These are phyloP conservation scores for Chytriomyces hyalinus DNA, from an alignment of 192 early-diverging fungal species.

Conservation along the genomic window DNA sequence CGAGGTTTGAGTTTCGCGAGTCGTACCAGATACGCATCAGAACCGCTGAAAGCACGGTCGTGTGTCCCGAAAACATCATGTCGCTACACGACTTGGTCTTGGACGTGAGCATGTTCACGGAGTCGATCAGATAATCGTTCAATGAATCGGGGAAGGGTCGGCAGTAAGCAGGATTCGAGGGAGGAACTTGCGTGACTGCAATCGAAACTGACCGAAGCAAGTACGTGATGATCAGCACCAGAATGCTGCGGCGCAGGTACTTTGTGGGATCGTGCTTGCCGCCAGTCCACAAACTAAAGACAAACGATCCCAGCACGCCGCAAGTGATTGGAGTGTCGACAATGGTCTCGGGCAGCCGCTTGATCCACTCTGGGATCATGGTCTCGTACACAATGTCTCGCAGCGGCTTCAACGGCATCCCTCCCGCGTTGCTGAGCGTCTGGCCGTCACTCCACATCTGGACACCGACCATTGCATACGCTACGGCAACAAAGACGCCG, in stretches of 20 bases:
- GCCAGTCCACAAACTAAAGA: background rate
- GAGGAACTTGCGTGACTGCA: slow-evolving; percentile 20
- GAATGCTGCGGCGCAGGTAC: background rate
- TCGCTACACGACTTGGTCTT: slow-evolving; percentile 12
- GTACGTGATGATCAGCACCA: background rate
- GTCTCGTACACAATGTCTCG: slow-evolving; percentile 16
- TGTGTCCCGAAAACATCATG: slow-evolving; percentile 25
- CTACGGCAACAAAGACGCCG: background rate
- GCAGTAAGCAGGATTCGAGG: slow-evolving; percentile 12
- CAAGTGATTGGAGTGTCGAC: slow-evolving; percentile 7
- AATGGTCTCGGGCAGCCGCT: slow-evolving; percentile 1
- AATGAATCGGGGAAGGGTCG: slow-evolving; percentile 8
- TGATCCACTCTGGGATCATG: slow-evolving; percentile 5
- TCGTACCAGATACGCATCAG: slow-evolving; percentile 18
- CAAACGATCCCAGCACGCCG: background rate
- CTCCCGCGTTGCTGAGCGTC: slow-evolving; percentile 11
- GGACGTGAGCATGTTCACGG: slow-evolving; percentile 13
- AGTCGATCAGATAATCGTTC: background rate
- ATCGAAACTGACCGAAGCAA: slow-evolving; percentile 6
- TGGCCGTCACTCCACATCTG: slow-evolving; percentile 19
- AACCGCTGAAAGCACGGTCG: background rate
- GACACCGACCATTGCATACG: slow-evolving; percentile 8
- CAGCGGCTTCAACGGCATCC: background rate
- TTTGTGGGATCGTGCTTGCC: slow-evolving; percentile 4
- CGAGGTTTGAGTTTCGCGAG: background rate